A percentile compares a stretch with the other conserved stretches of the same genome.
Evolutionary conservation across 805 yeast genomes (phyloP).

Genomic region (Saccharomyces kudriavzevii): DNA sequence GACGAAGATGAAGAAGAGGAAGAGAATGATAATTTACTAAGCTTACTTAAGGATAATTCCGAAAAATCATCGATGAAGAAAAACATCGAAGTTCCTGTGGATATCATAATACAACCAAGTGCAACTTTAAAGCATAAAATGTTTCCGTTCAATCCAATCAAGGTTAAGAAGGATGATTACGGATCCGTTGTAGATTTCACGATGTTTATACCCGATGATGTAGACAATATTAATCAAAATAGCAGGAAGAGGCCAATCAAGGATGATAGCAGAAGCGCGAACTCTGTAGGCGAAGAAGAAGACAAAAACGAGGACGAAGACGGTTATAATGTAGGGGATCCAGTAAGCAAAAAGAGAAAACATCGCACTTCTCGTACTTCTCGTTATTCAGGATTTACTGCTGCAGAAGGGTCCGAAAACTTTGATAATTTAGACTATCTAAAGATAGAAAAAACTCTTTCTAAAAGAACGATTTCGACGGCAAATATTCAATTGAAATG

Average conservation of each 20-base stretch:
- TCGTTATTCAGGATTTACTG: conserved; percentile 1
- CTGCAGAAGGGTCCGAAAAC: conserved; percentile 24
- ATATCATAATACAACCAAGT: conserved; percentile 17
- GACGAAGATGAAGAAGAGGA: conserved; percentile 28
- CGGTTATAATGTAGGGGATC: conserved; percentile 20
- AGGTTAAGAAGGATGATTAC: conserved; percentile 71
- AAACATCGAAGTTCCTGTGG: conserved; percentile 22
- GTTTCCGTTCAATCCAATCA: conserved; percentile 66
- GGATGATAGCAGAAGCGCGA: conserved; percentile 11
- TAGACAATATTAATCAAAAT: conserved; percentile 32
- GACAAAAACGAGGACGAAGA: conserved; percentile 23
- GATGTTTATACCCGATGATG: conserved; percentile 48
- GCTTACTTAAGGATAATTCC: conserved; percentile 6
- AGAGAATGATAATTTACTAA: conserved; percentile 31
- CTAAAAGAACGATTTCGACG: conserved; percentile 32
- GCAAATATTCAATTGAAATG: conserved; percentile 50
- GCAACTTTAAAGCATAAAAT: conserved; percentile 39
- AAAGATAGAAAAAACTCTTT: conserved; percentile 48
- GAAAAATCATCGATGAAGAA: conserved; percentile 3
- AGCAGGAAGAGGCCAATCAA: conserved; percentile 21
- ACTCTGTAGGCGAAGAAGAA: conserved; percentile 3
- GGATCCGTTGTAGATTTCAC: conserved; percentile 68
- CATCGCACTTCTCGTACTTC: conserved; percentile 11
- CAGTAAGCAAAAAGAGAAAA: conserved; percentile 12
- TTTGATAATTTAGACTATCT: conserved; percentile 45